These are phyloP conservation scores for Brassica rapa DNA, from an alignment of 345 rosid species.

Conservation along the genomic window DNA sequence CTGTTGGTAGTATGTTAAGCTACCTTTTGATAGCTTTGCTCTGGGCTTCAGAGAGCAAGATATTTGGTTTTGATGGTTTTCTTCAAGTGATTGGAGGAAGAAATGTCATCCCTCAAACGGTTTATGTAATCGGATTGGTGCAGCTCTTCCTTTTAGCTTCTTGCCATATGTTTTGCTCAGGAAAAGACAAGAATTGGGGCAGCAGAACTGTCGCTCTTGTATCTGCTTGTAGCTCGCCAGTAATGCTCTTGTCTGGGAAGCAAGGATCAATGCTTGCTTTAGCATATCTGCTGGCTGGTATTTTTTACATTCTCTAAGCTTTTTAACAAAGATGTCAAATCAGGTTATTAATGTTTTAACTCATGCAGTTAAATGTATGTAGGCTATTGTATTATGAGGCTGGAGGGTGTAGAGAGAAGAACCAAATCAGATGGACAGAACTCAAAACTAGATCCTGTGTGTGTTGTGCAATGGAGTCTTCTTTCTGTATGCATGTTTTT, in stretches of 20 bases:
- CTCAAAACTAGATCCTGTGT: slow-evolving; percentile 52
- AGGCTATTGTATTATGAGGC: slow-evolving; percentile 84
- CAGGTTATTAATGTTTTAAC: slow-evolving; percentile 6
- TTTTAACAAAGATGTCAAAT: background rate
- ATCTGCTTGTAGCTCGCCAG: slow-evolving; percentile 77
- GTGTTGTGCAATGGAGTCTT: slow-evolving; percentile 79
- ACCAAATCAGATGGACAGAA: slow-evolving; percentile 34
- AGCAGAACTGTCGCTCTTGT: slow-evolving; percentile 52
- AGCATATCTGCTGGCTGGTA: slow-evolving; percentile 73
- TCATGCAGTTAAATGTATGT: slow-evolving; percentile 21
- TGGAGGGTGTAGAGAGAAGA: slow-evolving; percentile 52
- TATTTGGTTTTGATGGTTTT: slow-evolving; percentile 40
- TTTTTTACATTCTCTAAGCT: slow-evolving; percentile 10
- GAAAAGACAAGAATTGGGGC: slow-evolving; percentile 41
- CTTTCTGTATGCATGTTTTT: slow-evolving; percentile 80
- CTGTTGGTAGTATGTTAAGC: slow-evolving; percentile 55
- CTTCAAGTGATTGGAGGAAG: slow-evolving; percentile 47
- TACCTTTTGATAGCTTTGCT: slow-evolving; percentile 71
- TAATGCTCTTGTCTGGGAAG: slow-evolving; percentile 72
- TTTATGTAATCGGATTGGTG: slow-evolving; percentile 57
- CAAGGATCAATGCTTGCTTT: slow-evolving; percentile 81
- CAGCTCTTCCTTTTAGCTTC: slow-evolving; percentile 59
- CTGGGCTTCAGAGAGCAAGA: slow-evolving; percentile 67
- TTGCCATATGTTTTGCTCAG: slow-evolving; percentile 30
- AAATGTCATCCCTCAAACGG: slow-evolving; percentile 57